These are phyloP conservation scores for Aspergillus kassunensis DNA, from an alignment of 495 filamentous ascomycete genomes.

Conservation along the genomic window DNA sequence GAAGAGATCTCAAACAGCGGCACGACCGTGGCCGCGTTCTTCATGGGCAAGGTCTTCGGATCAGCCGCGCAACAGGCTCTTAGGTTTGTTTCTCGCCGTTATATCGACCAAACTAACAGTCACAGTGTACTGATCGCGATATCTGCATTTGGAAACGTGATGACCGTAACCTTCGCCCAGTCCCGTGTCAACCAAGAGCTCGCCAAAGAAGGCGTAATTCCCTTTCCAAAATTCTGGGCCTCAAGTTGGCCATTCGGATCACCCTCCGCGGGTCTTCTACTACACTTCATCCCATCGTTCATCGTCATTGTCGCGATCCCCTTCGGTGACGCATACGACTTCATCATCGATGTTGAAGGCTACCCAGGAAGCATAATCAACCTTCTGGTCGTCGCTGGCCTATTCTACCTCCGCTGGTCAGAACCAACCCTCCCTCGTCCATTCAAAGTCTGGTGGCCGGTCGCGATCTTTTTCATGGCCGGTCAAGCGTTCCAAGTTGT, in stretches of 20 bases:
- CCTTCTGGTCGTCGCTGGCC: constrained; percentile 17
- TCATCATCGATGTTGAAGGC: constrained; percentile 62
- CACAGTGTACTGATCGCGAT: constrained; percentile 51
- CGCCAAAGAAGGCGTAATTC: constrained; percentile 63
- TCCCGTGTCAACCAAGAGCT: constrained; percentile 63
- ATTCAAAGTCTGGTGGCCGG: constrained; percentile 23
- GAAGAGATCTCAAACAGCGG: constrained; percentile 25
- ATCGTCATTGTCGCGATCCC: constrained; percentile 60
- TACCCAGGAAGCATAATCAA: constrained; percentile 39
- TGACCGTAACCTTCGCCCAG: constrained; percentile 46
- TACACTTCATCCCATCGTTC: constrained; percentile 59
- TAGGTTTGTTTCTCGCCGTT: not conserved
- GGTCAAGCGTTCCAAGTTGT: constrained; percentile 32
- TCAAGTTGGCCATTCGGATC: constrained; percentile 63
- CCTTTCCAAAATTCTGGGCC: constrained; percentile 56
- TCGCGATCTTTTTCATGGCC: constrained; percentile 23
- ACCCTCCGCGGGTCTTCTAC: constrained; percentile 53
- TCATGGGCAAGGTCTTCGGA: constrained; percentile 29
- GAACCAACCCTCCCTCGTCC: constrained; percentile 9
- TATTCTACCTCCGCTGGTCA: constrained; percentile 22
- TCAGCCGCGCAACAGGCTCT: constrained; percentile 13
- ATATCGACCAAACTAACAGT: not conserved
- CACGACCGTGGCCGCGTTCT: constrained; percentile 25
- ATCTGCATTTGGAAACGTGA: constrained; percentile 64
- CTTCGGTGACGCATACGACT: constrained; percentile 57